Conservation (phyloP, 2,329 filamentous ascomycete genomes). For the Phyllosticta ampelicida region DNA sequence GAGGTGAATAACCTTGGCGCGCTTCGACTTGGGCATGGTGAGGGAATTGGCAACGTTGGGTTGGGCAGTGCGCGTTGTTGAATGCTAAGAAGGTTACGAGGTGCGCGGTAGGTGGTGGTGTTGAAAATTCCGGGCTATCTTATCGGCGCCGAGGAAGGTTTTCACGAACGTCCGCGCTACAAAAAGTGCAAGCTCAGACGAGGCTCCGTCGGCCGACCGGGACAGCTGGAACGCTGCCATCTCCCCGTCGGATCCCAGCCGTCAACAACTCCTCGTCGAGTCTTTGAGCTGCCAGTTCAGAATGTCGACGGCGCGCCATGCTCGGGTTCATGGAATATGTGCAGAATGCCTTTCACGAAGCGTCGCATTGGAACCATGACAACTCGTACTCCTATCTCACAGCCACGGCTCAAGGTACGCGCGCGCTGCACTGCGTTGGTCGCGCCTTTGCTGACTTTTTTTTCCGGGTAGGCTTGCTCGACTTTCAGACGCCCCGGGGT, state of each 20-base stretch:
- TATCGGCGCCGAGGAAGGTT: conserved; percentile 8
- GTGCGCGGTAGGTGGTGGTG: not conserved
- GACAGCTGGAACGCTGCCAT: not conserved
- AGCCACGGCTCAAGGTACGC: conserved; percentile 64
- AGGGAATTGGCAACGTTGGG: conserved; percentile 11
- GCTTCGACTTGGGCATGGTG: conserved; percentile 92
- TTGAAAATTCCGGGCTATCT: conserved; percentile 11
- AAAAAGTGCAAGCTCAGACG: conserved; percentile 8
- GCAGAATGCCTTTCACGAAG: conserved; percentile 78
- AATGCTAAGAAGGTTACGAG: not conserved
- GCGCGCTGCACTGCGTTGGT: conserved; percentile 1
- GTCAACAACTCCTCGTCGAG: conserved; percentile 1
- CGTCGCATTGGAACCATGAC: conserved; percentile 80
- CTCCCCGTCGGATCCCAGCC: not conserved
- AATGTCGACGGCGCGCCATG: conserved; percentile 42
- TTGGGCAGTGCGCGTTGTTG: conserved; percentile 2
- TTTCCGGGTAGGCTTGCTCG: conserved; percentile 61
- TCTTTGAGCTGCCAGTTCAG: not conserved
- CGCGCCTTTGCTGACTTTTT: not conserved
- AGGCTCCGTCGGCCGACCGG: not conserved
- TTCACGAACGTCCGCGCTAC: conserved; percentile 6
- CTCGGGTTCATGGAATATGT: conserved; percentile 97
- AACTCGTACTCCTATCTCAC: conserved; percentile 86
- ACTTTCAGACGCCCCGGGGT: conserved; percentile 77
- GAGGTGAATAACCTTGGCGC: conserved; percentile 77